Base-by-base conservation (phyloP, 768 basidiomycete species). In the Postia placenta region DNA sequence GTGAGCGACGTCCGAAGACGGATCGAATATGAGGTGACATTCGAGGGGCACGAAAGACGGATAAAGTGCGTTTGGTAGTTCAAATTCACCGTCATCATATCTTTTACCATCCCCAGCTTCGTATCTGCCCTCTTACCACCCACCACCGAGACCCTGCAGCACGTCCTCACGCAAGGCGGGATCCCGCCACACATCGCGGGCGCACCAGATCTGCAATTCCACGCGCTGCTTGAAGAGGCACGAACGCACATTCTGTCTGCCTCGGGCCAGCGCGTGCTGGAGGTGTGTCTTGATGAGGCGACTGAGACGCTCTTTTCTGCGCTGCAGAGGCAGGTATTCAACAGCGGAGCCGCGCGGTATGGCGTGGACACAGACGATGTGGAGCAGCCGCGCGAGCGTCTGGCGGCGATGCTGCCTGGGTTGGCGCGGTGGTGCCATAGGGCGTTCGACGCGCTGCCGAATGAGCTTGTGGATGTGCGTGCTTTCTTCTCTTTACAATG, bases 391-490 rank as follows among this genome's bases (percentile, higher is more conserved):
- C 74, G 76, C 56, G 77, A 89, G 43, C 71, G 87, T 40, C 65
- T 96, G 12, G 94, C 91, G 12, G 81, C 83, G 4, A 67, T 95
- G 56, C 67, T 97, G 24, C 93, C 92, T 3, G 85, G 80, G 1
- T 67, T 96, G 36, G 81, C 86, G 47, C 70, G 80, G 49, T 92
- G 92, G 90, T 84, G 83, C 58, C 78, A 78, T 54, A 50, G 80
- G 50, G 82, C 83, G 33, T 62, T 92, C 56, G 75, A 80, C 53
- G 78, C 77, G 15, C 62, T 84, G 47, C 89, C 87, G 28, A 91
- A 89, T 62, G 88, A 87, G 62, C 69, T 92, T 55, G 77, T 91
- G 23, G 90, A 93, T 69, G 92, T 91, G 61, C 66, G 87, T 76
- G 5, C 17, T 15, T 2, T 37, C 28, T 33, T 25, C 15, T 26